phyloP scores from a whole-genome alignment of 1,139 yeast genomes.

The Yamadazyma oceani region DNA sequence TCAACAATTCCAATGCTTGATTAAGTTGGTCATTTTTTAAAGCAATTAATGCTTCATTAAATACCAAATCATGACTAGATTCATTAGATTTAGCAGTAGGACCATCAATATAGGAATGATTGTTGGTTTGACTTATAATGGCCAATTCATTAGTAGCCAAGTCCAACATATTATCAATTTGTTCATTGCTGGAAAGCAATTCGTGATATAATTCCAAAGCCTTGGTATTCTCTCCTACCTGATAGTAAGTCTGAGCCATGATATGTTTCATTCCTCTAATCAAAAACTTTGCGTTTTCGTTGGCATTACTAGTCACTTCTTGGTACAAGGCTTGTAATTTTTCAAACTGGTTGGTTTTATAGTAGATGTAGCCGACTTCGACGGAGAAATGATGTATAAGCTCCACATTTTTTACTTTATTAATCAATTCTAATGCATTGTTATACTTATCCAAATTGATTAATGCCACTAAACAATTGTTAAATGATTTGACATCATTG shows the following conservation, averaged over 20 bases:
- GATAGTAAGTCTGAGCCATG: constrained; percentile 80
- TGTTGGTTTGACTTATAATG: constrained; percentile 54
- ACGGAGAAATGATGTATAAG: constrained; percentile 39
- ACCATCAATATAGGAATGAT: background rate
- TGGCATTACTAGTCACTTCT: constrained; percentile 21
- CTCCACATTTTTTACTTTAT: constrained; percentile 35
- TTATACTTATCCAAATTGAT: constrained; percentile 71
- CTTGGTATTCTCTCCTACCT: constrained; percentile 55
- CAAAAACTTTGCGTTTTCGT: constrained; percentile 22
- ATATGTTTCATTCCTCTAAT: constrained; percentile 65
- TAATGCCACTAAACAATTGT: constrained; percentile 64
- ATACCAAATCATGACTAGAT: constrained; percentile 42
- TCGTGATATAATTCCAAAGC: constrained; percentile 58
- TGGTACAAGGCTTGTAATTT: constrained; percentile 44
- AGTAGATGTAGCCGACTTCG: constrained; percentile 70
- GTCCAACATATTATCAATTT: constrained; percentile 49
- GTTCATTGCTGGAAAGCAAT: constrained; percentile 42
- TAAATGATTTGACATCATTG: constrained; percentile 53
- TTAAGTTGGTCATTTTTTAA: constrained; percentile 45
- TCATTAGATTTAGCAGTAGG: constrained; percentile 6
- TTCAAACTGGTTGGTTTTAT: constrained; percentile 55
- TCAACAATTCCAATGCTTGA: constrained; percentile 47
- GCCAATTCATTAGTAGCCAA: constrained; percentile 70
- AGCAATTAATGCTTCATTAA: constrained; percentile 66
- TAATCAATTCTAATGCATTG: constrained; percentile 51